Conservation (phyloP, 495 filamentous ascomycete species). For the Diplogelasinospora grovesii region DNA sequence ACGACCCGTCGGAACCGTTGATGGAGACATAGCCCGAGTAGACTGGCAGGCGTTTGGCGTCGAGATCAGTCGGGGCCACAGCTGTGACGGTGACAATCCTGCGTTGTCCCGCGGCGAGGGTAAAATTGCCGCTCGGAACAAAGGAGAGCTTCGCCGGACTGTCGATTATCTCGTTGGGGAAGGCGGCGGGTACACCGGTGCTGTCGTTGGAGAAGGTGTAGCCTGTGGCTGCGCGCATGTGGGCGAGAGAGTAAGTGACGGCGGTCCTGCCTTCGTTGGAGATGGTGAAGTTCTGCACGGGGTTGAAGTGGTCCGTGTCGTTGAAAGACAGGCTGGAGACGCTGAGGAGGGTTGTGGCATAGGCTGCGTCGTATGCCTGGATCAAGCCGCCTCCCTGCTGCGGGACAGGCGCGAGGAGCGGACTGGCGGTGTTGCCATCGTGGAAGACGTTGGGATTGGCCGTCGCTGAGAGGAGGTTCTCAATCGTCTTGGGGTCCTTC, state of each 20-base stretch:
- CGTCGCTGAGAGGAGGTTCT: slow-evolving; percentile 40
- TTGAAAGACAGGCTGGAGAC: slow-evolving; percentile 51
- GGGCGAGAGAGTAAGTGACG: slow-evolving; percentile 41
- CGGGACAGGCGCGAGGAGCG: slow-evolving; percentile 44
- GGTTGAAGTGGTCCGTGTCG: slow-evolving; percentile 47
- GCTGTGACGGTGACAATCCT: slow-evolving; percentile 36
- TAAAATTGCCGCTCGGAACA: slow-evolving; percentile 21
- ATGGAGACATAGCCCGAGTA: slow-evolving; percentile 49
- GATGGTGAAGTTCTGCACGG: slow-evolving; percentile 42
- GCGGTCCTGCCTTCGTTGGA: slow-evolving; percentile 42
- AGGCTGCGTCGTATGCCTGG: slow-evolving; percentile 51
- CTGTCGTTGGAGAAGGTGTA: slow-evolving; percentile 33
- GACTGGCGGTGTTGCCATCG: slow-evolving; percentile 31
- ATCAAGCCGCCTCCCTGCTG: slow-evolving; percentile 54
- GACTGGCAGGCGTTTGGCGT: slow-evolving; percentile 39
- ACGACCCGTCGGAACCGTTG: slow-evolving; percentile 42
- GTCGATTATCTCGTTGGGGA: slow-evolving; percentile 33
- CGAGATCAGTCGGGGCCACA: slow-evolving; percentile 31
- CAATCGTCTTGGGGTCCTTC: slow-evolving; percentile 39
- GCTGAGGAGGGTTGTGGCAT: slow-evolving; percentile 45
- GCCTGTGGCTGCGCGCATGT: slow-evolving; percentile 35
- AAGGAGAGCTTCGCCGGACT: slow-evolving; percentile 31
- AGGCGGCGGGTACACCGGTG: slow-evolving; percentile 25
- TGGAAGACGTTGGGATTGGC: slow-evolving; percentile 40
- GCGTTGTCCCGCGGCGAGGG: slow-evolving; percentile 30